Percentiles rank a stretch among this genome's conserved stretches.
Evolutionary conservation across 805 yeast species (phyloP).

Genomic region (Wickerhamiella kurtzmanii): DNA sequence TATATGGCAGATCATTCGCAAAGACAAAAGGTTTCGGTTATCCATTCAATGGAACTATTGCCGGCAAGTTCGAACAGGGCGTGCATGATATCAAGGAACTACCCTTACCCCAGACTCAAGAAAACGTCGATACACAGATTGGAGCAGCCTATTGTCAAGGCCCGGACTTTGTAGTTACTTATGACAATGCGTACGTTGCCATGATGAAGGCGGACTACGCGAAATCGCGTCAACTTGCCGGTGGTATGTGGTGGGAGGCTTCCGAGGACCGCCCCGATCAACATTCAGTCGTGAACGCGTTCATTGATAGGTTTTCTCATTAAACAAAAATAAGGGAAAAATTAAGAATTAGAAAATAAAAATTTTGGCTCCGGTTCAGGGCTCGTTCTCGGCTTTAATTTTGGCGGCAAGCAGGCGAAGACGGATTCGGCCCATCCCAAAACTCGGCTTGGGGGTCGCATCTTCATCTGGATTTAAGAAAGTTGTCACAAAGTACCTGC

Average conservation of each 20-base stretch:
- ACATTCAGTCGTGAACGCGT: slow-evolving; percentile 17
- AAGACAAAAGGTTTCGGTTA: slow-evolving; percentile 32
- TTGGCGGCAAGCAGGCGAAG: no score
- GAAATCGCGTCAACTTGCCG: slow-evolving; percentile 39
- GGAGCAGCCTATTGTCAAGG: slow-evolving; percentile 43
- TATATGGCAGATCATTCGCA: slow-evolving; percentile 54
- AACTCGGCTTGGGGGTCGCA: background rate
- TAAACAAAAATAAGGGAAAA: background rate
- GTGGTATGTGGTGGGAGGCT: slow-evolving; percentile 95
- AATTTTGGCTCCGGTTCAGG: no score
- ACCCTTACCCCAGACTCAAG: slow-evolving; percentile 34
- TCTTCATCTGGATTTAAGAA: background rate
- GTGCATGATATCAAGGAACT: slow-evolving; percentile 46
- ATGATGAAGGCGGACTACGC: slow-evolving; percentile 49
- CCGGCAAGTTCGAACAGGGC: slow-evolving; percentile 32
- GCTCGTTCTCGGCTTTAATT: no score
- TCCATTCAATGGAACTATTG: slow-evolving; percentile 32
- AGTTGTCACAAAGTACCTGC: background rate
- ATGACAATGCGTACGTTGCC: slow-evolving; percentile 50
- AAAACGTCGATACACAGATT: slow-evolving; percentile 37
- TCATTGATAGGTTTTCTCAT: slow-evolving; percentile 3
- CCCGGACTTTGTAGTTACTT: slow-evolving; percentile 35
- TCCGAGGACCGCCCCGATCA: slow-evolving; percentile 44
- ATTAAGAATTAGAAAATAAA: no score
- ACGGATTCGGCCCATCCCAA: background rate